These are phyloP conservation scores for Emericellopsis atlantica DNA, from an alignment of 2,329 filamentous ascomycete genomes.

Conservation along the genomic window DNA sequence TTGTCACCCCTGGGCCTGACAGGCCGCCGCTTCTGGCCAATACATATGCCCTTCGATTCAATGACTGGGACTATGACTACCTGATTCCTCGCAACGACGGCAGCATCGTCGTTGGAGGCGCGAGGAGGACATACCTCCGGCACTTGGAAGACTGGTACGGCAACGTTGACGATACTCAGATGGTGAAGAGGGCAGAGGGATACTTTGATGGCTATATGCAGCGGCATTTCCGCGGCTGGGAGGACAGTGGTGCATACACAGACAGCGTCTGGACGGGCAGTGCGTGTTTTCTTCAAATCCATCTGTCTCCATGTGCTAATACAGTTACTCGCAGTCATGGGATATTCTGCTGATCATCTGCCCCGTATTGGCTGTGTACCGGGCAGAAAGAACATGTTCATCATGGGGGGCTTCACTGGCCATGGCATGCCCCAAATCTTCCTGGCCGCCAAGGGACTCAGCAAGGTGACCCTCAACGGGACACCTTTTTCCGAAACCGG, in stretches of 20 bases:
- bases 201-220: conserved; percentile 38
- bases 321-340: conserved; percentile 22
- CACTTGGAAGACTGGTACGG: conserved; percentile 27
- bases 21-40: conserved; percentile 8
- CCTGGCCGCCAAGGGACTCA: conserved; percentile 13
- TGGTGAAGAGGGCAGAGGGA: conserved; percentile 25
- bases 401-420: conserved; percentile 36
- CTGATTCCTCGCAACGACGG: conserved; percentile 29
- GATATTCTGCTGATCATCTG: conserved; percentile 24
- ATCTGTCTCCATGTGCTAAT: neutral
- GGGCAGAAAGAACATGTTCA: conserved; percentile 19
- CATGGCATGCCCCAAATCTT: conserved; percentile 37
- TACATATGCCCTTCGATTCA: conserved; percentile 12
- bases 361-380: conserved; percentile 28
- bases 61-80: conserved; percentile 16
- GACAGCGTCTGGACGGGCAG: conserved; percentile 26
- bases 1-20: too few relatives aligned
- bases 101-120: conserved; percentile 18
- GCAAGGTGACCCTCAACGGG: neutral
- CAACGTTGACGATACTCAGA: conserved; percentile 28
- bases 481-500: neutral
- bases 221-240: conserved; percentile 33
- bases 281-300: conserved; percentile 6
- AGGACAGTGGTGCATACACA: conserved; percentile 21
- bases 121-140: conserved; percentile 14